Conservation (phyloP, 2,329 filamentous ascomycete species). For the Neocatenulostroma microsporum region DNA sequence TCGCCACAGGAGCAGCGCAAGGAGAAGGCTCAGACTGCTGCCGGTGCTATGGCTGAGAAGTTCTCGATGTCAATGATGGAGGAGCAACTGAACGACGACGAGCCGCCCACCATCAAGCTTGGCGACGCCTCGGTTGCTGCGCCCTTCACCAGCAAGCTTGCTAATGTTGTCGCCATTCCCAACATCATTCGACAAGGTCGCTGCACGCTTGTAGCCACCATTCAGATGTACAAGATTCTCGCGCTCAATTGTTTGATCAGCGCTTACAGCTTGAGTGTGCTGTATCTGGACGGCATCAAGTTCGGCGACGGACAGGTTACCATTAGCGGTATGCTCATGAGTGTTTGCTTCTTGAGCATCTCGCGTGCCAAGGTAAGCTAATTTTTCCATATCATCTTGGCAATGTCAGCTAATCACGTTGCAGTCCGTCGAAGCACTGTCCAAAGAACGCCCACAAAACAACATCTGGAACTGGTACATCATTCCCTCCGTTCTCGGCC, state of each 20-base stretch:
- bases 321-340: slow-evolving; percentile 99
- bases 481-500: slow-evolving; percentile 91
- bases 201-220: slow-evolving; percentile 94
- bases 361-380: slow-evolving; percentile 72
- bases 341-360: slow-evolving; percentile 96
- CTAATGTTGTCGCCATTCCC: slow-evolving; percentile 91
- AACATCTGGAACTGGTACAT: slow-evolving; percentile 99
- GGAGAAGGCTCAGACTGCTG: slow-evolving; percentile 58
- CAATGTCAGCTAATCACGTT: too few species aligned
- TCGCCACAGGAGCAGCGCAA: slow-evolving; percentile 46
- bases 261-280: slow-evolving; percentile 90
- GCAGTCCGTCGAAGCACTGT: slow-evolving; percentile 80
- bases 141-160: slow-evolving; percentile 94
- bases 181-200: slow-evolving; percentile 98
- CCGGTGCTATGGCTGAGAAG: slow-evolving; percentile 74
- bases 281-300: slow-evolving; percentile 98
- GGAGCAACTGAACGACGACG: slow-evolving; percentile 73
- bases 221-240: slow-evolving; percentile 99
- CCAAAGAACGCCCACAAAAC: slow-evolving; percentile 93
- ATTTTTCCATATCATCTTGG: slow-evolving; percentile 7
- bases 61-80: slow-evolving; percentile 85
- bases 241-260: slow-evolving; percentile 96
- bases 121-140: slow-evolving; percentile 96
- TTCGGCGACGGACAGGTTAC: slow-evolving; percentile 98
- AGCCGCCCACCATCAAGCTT: slow-evolving; percentile 92